Percentiles rank a stretch among this genome's conserved stretches.
These are phyloP conservation scores for Globisporangium nodosum DNA, from an alignment of 352 stramenopile species.

Conservation along the genomic window DNA sequence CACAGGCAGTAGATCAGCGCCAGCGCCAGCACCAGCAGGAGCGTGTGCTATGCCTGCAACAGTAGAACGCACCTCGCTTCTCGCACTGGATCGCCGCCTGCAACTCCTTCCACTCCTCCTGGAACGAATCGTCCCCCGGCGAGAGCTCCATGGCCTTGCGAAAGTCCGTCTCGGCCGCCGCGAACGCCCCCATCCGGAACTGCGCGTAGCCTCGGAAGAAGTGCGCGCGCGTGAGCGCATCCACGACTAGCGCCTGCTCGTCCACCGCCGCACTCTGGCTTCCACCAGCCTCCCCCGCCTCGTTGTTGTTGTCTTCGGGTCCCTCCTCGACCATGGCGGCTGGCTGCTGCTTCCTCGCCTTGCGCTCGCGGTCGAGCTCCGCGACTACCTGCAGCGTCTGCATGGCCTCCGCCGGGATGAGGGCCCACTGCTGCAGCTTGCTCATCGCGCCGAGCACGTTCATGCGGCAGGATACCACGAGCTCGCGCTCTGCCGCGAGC, in stretches of 20 bases:
- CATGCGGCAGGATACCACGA: conserved; percentile 69
- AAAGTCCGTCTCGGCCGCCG: conserved; percentile 43
- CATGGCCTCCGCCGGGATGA: conserved; percentile 35
- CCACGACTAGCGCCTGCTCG: not conserved
- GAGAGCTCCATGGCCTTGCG: conserved; percentile 39
- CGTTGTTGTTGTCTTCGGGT: conserved; percentile 5
- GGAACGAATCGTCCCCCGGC: conserved; percentile 41
- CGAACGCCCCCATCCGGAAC: conserved; percentile 32
- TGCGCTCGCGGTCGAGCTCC: conserved; percentile 30
- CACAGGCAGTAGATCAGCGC: too few species aligned
- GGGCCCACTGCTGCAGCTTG: conserved; percentile 51
- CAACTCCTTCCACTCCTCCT: conserved; percentile 49
- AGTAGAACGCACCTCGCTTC: conserved; percentile 17
- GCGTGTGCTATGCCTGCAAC: not conserved
- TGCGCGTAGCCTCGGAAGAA: conserved; percentile 68
- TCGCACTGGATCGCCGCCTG: conserved; percentile 38
- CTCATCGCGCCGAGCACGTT: conserved; percentile 53
- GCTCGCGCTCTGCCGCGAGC: conserved; percentile 38
- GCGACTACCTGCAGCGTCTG: conserved; percentile 43
- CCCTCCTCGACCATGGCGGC: not conserved
- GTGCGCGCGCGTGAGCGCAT: conserved; percentile 36
- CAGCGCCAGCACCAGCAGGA: not conserved
- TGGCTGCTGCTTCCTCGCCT: not conserved
- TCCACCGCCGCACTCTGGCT: not conserved
- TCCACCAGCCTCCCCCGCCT: not conserved